Conservation (phyloP, 805 yeast genomes). For the Candida tammaniensis region DNA sequence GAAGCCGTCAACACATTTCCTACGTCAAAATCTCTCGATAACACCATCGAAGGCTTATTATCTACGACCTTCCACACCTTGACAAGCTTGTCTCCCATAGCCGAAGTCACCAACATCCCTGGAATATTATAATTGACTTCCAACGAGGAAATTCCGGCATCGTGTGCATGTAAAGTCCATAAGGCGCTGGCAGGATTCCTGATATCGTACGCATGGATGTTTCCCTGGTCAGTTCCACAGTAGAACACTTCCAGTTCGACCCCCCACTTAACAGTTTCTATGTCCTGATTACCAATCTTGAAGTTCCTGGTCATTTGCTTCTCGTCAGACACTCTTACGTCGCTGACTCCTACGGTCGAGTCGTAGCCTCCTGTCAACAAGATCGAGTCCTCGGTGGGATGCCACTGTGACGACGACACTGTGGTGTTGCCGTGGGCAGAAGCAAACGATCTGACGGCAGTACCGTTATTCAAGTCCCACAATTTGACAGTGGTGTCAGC, state of each 20-base stretch:
- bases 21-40: conserved; percentile 88
- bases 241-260: conserved; percentile 53
- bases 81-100: conserved; percentile 83
- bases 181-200: conserved; percentile 66
- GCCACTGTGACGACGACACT: conserved; percentile 89
- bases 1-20: conserved; percentile 84
- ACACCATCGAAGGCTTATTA: conserved; percentile 72
- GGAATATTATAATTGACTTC: conserved; percentile 64
- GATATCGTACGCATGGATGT: conserved; percentile 84
- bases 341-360: conserved; percentile 74
- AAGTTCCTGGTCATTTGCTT: conserved; percentile 59
- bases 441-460: conserved; percentile 75
- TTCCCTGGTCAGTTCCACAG: conserved; percentile 91
- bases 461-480: conserved; percentile 82
- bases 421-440: conserved; percentile 72
- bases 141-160: conserved; percentile 84
- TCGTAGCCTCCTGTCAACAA: conserved; percentile 94
- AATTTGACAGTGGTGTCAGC: conserved; percentile 93
- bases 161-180: conserved; percentile 98
- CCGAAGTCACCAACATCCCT: conserved; percentile 80
- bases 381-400: conserved; percentile 58
- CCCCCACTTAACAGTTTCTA: conserved; percentile 78
- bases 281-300: conserved; percentile 67
- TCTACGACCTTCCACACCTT: conserved; percentile 82
- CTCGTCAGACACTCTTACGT: conserved; percentile 73